phyloP scores from a whole-genome alignment of 1,284 basidiomycete species.

The Ceratobasidium sp. region DNA sequence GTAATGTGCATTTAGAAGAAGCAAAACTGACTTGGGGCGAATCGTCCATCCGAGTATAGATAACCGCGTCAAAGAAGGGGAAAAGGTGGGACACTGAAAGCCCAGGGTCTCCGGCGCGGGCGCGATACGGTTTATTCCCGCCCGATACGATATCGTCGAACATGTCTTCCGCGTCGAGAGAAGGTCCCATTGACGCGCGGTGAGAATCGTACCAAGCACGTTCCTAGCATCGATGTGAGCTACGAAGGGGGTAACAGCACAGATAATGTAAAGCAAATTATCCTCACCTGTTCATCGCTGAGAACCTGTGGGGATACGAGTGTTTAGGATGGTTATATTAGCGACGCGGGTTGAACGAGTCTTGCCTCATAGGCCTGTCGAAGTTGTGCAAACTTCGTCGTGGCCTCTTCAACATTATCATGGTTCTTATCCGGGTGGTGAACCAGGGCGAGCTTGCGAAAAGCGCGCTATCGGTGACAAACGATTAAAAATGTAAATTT shows the following conservation, averaged over 20 bases:
- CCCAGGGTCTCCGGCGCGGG: conserved; percentile 64
- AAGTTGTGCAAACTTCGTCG: conserved; percentile 85
- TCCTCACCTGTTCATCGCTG: conserved; percentile 88
- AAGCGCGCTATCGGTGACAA: conserved; percentile 69
- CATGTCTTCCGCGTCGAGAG: conserved; percentile 82
- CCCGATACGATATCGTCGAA: conserved; percentile 83
- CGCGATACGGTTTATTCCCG: conserved; percentile 50
- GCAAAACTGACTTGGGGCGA: conserved; percentile 66
- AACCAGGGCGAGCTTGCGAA: conserved; percentile 81
- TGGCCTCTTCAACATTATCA: conserved; percentile 84
- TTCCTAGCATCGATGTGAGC: conserved; percentile 69
- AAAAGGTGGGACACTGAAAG: conserved; percentile 84
- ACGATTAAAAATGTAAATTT: not conserved
- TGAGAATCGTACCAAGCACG: conserved; percentile 99
- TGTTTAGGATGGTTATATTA: conserved; percentile 6
- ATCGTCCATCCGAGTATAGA: conserved; percentile 80
- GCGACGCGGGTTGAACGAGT: not conserved
- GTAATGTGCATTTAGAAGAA: not conserved
- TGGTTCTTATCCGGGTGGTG: conserved; percentile 94
- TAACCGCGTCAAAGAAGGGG: conserved; percentile 83
- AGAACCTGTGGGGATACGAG: conserved; percentile 66
- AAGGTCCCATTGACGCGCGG: conserved; percentile 82
- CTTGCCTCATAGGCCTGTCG: conserved; percentile 95
- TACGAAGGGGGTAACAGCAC: not conserved
- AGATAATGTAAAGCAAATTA: conserved; percentile 13